Evolutionary conservation across 192 early-diverging fungal genomes (phyloP), one percentile per base, ranked within the genome.

Genomic region (Coemansia sp.): DNA sequence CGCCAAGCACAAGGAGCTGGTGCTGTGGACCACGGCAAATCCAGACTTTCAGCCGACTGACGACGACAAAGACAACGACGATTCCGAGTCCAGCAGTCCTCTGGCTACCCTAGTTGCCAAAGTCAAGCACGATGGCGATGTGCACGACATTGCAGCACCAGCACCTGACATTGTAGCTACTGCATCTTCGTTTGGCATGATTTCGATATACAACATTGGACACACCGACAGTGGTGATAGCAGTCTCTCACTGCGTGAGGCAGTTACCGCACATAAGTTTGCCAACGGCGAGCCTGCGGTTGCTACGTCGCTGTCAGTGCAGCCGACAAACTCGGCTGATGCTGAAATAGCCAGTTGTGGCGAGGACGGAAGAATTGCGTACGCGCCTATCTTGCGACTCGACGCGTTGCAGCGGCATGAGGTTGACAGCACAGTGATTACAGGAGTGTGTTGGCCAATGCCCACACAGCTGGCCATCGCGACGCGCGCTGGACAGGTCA

Each of bases 371-470:
- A 26, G 48, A 1, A 42, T 81, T 17, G 62, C 67, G 7, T 76
- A 58, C 10, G 63, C 61, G 23, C 60, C 56, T 0, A 15, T 70
- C 5, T 24, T 63, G 8, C 63, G 74, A 2, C 55, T 70, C 3
- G 74, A 76, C 14, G 64, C 70, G 31, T 46, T 76, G 25, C 64
- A 75, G 46, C 25, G 63, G 4, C 48, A 67, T 26, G 68, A 67
- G 42, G 68, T 76, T 5, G 82, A 83, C 48, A 73, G 72, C 49
- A 71, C 71, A 0, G 68, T 62, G 5, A 46, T 80, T 3, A 79
- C 77, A 12, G 76, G 67, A 26, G 44, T 83, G 5, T 74, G 76
- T 52, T 83, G 82, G 82, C 66, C 73, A 6, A 75, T 77, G 11
- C 64, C 70, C 1, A 20, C 63, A 8, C 77, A 79, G 60, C 40